Conservation (phyloP, 2,329 filamentous ascomycete genomes). For the Ophidiomyces ophidiicola region DNA sequence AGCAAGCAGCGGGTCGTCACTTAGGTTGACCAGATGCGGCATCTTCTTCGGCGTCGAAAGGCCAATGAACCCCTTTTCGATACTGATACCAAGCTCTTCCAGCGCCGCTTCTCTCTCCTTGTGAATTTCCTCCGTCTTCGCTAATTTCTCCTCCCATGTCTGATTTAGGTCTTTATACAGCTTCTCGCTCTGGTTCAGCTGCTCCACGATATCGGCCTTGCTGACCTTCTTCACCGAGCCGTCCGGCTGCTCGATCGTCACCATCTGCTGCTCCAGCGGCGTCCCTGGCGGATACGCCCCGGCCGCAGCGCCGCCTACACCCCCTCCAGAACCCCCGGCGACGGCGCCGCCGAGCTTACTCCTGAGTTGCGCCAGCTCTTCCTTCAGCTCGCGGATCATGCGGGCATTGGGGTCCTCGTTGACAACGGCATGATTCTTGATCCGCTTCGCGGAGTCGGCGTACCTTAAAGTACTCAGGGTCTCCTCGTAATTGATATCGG, state of each 20-base stretch:
- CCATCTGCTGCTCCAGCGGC: conserved; percentile 87
- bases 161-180: conserved; percentile 91
- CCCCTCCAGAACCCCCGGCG: conserved; percentile 36
- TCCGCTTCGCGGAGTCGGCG: conserved; percentile 93
- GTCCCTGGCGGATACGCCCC: conserved; percentile 87
- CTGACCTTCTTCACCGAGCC: conserved; percentile 88
- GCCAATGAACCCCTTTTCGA: conserved; percentile 94
- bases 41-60: conserved; percentile 96
- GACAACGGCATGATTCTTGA: conserved; percentile 99
- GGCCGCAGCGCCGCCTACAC: conserved; percentile 44
- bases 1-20: conserved; percentile 82
- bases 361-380: conserved; percentile 74
- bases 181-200: conserved; percentile 92
- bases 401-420: conserved; percentile 98
- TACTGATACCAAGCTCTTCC: conserved; percentile 95
- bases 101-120: conserved; percentile 90
- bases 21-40: conserved; percentile 95
- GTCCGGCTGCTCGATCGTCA: conserved; percentile 79
- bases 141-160: conserved; percentile 94
- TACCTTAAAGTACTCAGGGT: conserved; percentile 91
- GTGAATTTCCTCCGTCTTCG: conserved; percentile 92
- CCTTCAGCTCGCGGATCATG: conserved; percentile 97
- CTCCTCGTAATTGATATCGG: conserved; percentile 98
- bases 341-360: conserved; percentile 62
- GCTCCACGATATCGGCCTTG: conserved; percentile 95